Conservation (phyloP, 2,329 filamentous ascomycete genomes). For the Paecilomyces sp. region DNA sequence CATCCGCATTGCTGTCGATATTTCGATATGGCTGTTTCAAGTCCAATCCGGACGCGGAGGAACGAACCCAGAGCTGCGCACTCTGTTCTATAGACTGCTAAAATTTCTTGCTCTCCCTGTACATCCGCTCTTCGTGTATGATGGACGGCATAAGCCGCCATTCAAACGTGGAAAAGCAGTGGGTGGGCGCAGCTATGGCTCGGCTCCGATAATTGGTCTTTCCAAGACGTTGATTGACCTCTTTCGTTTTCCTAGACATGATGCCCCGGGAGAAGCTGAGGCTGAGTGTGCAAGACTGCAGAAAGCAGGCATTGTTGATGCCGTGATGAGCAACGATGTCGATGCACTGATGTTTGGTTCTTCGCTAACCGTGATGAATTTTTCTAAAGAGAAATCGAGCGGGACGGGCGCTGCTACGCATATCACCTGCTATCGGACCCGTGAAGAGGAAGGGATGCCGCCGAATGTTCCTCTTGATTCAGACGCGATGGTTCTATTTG, state of each 20-base stretch:
- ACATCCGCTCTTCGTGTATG: conserved; percentile 83
- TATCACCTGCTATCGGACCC: conserved; percentile 69
- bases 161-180: conserved; percentile 81
- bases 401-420: conserved; percentile 66
- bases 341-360: conserved; percentile 98
- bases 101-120: conserved; percentile 71
- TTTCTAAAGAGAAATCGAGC: conserved; percentile 64
- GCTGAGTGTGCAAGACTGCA: conserved; percentile 91
- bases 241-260: conserved; percentile 77
- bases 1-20: conserved; percentile 82
- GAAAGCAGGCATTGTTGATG: conserved; percentile 74
- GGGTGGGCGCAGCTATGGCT: conserved; percentile 45
- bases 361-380: conserved; percentile 69
- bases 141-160: conserved; percentile 74
- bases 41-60: conserved; percentile 79
- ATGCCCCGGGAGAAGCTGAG: conserved; percentile 90
- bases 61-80: conserved; percentile 80
- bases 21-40: conserved; percentile 97
- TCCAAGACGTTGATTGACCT: conserved; percentile 77
- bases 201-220: conserved; percentile 60
- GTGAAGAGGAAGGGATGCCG: conserved; percentile 44
- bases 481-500: conserved; percentile 88
- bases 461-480: conserved; percentile 52
- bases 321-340: conserved; percentile 91
- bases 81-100: conserved; percentile 84